These are phyloP conservation scores for Penicillium parvum DNA, from an alignment of 495 filamentous ascomycete species.

Conservation along the genomic window DNA sequence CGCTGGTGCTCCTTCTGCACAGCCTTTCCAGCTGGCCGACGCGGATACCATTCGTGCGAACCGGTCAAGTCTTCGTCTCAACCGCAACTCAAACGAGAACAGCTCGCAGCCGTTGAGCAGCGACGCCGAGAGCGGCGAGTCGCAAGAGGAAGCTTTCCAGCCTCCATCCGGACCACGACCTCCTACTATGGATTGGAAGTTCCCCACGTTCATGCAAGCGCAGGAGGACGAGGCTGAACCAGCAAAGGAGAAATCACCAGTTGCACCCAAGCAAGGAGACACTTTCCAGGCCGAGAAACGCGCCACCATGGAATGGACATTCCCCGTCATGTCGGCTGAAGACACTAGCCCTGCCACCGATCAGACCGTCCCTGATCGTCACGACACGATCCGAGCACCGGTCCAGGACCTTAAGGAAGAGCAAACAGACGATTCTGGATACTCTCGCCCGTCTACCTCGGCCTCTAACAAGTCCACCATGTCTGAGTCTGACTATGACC, in stretches of 20 bases:
- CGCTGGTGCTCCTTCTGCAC: constrained; percentile 37
- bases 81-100: constrained; percentile 35
- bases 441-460: constrained; percentile 41
- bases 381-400: constrained; percentile 38
- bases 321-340: constrained; percentile 37
- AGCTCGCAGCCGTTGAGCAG: constrained; percentile 31
- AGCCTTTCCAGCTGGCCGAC: constrained; percentile 47
- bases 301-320: constrained; percentile 46
- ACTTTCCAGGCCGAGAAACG: constrained; percentile 27
- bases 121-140: constrained; percentile 21
- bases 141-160: constrained; percentile 28
- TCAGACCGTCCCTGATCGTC: constrained; percentile 19
- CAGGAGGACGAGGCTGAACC: constrained; percentile 21
- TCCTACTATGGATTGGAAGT: constrained; percentile 50
- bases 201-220: constrained; percentile 32
- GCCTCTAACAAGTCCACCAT: constrained; percentile 31
- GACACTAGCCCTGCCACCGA: constrained; percentile 9
- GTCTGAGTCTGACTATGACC: constrained; percentile 44
- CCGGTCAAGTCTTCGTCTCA: constrained; percentile 35
- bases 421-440: constrained; percentile 19
- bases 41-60: constrained; percentile 50
- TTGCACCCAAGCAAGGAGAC: constrained; percentile 18
- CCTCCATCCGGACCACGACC: constrained; percentile 38
- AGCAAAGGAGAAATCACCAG: constrained; percentile 11
- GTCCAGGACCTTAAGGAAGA: constrained; percentile 15